Conservation (phyloP, 441 rosid genomes). For the Corymbia citriodora region DNA sequence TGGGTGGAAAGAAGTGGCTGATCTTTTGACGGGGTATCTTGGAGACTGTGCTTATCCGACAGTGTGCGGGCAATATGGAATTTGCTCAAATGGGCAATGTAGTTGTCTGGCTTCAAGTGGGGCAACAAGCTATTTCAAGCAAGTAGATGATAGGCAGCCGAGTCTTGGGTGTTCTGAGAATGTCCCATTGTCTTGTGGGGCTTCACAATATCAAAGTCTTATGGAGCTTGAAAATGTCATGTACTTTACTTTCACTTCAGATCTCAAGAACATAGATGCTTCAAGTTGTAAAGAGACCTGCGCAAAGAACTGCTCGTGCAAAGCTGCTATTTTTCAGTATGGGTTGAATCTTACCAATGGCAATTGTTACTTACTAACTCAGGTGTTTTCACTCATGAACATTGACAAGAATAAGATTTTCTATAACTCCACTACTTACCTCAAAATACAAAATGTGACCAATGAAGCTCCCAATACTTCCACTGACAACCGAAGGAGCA, state of each 20-base stretch:
- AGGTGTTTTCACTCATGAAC: neutral
- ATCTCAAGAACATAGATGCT: neutral
- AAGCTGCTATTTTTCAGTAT: neutral
- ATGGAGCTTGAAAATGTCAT: neutral
- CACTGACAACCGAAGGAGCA: neutral
- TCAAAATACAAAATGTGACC: neutral
- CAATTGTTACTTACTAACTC: neutral
- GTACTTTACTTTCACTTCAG: neutral
- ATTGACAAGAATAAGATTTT: neutral
- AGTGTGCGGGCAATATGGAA: neutral
- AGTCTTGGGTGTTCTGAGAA: neutral
- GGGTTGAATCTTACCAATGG: accelerated
- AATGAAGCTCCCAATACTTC: neutral
- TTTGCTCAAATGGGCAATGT: neutral
- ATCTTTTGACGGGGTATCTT: neutral
- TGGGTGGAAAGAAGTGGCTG: neutral
- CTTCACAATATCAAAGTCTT: neutral
- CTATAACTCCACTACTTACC: neutral
- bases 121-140: neutral
- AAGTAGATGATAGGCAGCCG: neutral
- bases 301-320: neutral
- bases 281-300: neutral
- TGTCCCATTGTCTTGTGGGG: neutral
- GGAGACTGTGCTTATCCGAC: neutral
- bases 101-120: neutral